phyloP scores from a whole-genome alignment of 768 basidiomycete genomes.

The Hydnum rufescens region DNA sequence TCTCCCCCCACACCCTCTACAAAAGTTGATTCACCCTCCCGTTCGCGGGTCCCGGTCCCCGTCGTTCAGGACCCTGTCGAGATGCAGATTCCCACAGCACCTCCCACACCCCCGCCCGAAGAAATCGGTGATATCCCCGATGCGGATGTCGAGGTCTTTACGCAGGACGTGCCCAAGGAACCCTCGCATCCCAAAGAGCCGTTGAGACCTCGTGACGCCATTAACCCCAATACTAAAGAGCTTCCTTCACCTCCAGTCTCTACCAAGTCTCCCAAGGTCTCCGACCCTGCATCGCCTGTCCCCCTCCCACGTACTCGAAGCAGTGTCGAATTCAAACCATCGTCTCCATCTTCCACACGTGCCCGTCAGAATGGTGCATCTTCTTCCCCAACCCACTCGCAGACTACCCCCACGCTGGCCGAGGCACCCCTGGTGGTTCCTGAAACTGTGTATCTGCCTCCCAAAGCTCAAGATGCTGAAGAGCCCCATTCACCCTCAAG shows the following conservation, averaged over 20 bases:
- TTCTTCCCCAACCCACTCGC: not conserved
- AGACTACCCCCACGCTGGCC: not conserved
- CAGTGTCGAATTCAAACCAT: not conserved
- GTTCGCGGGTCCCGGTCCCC: no score
- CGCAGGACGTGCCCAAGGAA: no score
- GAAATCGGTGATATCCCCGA: not conserved
- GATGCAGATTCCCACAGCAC: not conserved
- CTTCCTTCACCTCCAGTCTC: not conserved
- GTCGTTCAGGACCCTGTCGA: not conserved
- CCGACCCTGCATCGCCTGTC: not conserved
- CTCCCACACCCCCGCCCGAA: not conserved
- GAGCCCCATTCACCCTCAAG: no score
- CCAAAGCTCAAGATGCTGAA: no score
- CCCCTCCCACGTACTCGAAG: not conserved
- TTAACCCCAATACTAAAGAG: not conserved
- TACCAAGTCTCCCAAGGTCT: not conserved
- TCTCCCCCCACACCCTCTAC: not conserved
- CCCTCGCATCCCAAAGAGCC: no score
- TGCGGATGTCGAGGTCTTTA: not conserved
- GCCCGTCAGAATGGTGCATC: not conserved
- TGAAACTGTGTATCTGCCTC: not conserved
- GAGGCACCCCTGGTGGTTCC: not conserved
- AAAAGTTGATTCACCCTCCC: no score
- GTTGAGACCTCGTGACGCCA: not conserved
- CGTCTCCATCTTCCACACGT: not conserved